A percentile compares a stretch with the other conserved stretches of the same genome.
phyloP scores from a whole-genome alignment of 108 stramenopile genomes.

The Conticribra weissflogii region DNA sequence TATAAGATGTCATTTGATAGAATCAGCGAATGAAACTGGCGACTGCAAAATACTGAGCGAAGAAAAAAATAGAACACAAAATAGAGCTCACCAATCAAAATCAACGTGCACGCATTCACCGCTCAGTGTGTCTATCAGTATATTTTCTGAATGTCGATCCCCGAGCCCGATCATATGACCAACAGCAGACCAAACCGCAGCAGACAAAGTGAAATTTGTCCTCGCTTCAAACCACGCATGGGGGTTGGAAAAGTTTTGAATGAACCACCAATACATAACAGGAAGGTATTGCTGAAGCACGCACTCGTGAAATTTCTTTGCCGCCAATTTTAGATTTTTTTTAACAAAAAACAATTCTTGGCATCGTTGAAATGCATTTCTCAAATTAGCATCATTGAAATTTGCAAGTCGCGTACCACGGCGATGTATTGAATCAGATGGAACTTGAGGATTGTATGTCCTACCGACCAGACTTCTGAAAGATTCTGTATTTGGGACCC shows the following conservation, averaged over 20 bases:
- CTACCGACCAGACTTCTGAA: conserved; percentile 75
- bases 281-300: conserved; percentile 79
- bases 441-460: conserved; percentile 87
- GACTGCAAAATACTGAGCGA: neutral
- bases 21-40: neutral
- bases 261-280: conserved; percentile 96
- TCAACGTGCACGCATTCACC: conserved; percentile 99
- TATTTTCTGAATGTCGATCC: conserved; percentile 99
- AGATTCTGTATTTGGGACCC: conserved; percentile 93
- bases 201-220: conserved; percentile 87
- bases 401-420: conserved; percentile 65
- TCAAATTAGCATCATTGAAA: conserved; percentile 64
- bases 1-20: neutral
- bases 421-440: conserved; percentile 49
- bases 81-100: conserved; percentile 87
- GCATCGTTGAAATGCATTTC: conserved; percentile 62
- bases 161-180: conserved; percentile 98
- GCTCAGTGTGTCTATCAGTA: conserved; percentile 90
- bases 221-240: conserved; percentile 98
- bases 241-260: conserved; percentile 93
- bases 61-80: neutral
- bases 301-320: conserved; percentile 66
- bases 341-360: conserved; percentile 80
- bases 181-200: conserved; percentile 94
- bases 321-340: conserved; percentile 64